Evolutionary conservation across 257 asterid species (phyloP), one percentile per base, ranked within the genome.

Genomic region (Gynochthodes officinalis): DNA sequence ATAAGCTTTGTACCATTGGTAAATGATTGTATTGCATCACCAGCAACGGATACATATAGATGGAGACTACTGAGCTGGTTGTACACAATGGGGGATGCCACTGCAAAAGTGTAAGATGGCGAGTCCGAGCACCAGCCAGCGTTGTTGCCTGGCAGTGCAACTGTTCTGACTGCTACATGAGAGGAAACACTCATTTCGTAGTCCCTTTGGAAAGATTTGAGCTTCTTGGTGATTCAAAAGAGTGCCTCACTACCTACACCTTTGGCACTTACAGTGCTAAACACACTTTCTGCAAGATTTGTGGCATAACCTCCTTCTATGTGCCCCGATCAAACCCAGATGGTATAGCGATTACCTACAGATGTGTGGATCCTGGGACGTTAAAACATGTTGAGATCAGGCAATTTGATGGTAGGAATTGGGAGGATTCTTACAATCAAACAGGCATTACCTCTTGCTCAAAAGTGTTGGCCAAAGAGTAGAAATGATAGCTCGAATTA

Each of bases 281-380:
- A 64, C 97, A 93, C 82, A 86, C 70, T 13, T 93, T 93, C 83
- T 93, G 97, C 89, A 91, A 78, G 75, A 78, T 88, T 30, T 93
- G 98, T 77, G 98, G 97, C 70, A 88, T 93, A 63, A 86, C 96
- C 16, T 90, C 98, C 46, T 93, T 89, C 81, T 93, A 89, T 77
- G 73, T 84, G 75, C 94, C 98, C 14, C 83, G 96, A 72, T 86
- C 97, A 15, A 93, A 89, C 69, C 97, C 97, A 0, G 97, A 89
- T 66, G 96, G 96, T 0, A 25, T 86, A 35, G 88, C 94, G 0
- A 76, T 93, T 68, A 83, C 96, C 2, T 81, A 78, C 43, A 54
- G 46, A 37, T 93, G 98, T 15, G 84, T 89, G 3, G 96, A 91
- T 6, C 79, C 88, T 32, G 98, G 98, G 32, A 91, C 96, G 0